These are phyloP conservation scores for Metarhizium sp. DNA, from an alignment of 2,329 filamentous ascomycete species.

Conservation along the genomic window DNA sequence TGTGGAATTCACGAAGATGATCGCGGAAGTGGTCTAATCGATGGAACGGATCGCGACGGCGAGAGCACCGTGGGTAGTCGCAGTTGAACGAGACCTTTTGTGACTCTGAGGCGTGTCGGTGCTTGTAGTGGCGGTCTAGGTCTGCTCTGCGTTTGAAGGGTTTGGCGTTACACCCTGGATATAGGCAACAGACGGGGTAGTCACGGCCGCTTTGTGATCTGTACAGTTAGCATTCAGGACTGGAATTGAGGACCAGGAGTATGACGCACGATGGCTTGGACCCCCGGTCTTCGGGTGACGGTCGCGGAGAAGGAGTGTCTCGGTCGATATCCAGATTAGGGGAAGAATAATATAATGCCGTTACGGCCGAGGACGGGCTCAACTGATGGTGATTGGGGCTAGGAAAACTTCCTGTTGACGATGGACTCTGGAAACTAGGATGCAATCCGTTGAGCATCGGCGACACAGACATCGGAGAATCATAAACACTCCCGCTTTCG, in stretches of 20 bases:
- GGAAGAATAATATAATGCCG: constrained; percentile 8
- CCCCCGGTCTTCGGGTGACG: constrained; percentile 6
- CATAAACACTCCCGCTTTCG: background rate
- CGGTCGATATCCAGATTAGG: constrained; percentile 10
- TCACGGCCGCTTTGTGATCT: constrained; percentile 16
- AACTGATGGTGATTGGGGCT: constrained; percentile 3
- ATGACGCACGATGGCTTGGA: constrained; percentile 5
- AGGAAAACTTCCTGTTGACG: constrained; percentile 2
- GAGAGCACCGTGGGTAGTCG: constrained; percentile 41
- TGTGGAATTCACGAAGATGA: constrained; percentile 46
- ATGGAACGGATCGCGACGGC: constrained; percentile 36
- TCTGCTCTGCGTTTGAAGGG: constrained; percentile 45
- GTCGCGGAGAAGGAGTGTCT: constrained; percentile 9
- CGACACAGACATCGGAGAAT: constrained; percentile 1
- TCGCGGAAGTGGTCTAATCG: constrained; percentile 49
- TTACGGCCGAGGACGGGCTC: constrained; percentile 3
- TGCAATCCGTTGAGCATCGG: background rate
- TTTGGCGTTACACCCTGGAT: constrained; percentile 31
- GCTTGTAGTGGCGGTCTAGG: constrained; percentile 41
- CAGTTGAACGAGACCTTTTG: constrained; percentile 36
- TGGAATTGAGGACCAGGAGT: background rate
- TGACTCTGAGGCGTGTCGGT: constrained; percentile 33
- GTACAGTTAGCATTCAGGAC: background rate
- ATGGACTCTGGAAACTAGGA: background rate
- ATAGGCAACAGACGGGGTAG: constrained; percentile 28